Evolutionary conservation across 371 early-diverging fungal genomes (phyloP).

Genomic region (Batrachochytrium dendrobatidis): DNA sequence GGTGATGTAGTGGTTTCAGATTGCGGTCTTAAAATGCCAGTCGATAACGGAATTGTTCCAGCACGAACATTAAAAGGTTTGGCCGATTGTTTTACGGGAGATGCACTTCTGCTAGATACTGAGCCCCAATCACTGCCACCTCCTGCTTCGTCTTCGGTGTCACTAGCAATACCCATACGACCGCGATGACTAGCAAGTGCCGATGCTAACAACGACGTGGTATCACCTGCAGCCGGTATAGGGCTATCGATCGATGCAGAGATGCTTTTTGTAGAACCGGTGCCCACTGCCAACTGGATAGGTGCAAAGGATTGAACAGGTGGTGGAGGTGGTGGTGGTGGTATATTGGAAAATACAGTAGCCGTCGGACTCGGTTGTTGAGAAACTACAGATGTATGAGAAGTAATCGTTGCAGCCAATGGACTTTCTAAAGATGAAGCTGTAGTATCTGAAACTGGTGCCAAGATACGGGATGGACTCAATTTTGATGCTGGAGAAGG

Average conservation of each 20-base stretch:
- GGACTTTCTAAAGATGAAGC: not conserved
- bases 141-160: not conserved
- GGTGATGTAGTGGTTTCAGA: too few relatives aligned
- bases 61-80: not conserved
- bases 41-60: conserved; percentile 12
- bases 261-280: too few relatives aligned
- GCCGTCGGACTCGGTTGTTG: not conserved
- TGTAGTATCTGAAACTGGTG: not conserved
- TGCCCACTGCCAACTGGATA: too few relatives aligned
- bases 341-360: not conserved
- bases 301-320: not conserved
- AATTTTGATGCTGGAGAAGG: not conserved
- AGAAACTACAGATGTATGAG: not conserved
- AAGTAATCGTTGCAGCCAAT: not conserved
- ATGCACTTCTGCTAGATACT: not conserved
- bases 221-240: not conserved
- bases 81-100: too few relatives aligned
- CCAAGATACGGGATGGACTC: not conserved
- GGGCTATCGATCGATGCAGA: too few relatives aligned
- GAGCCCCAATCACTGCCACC: conserved; percentile 1
- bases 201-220: not conserved
- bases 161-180: conserved; percentile 1
- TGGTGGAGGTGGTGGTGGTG: conserved; percentile 2
- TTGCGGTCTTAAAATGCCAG: too few relatives aligned
- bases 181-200: not conserved